Evolutionary conservation across 805 yeast genomes (phyloP), one percentile per base, ranked within the genome.

Genomic region (Teunomyces atbi): DNA sequence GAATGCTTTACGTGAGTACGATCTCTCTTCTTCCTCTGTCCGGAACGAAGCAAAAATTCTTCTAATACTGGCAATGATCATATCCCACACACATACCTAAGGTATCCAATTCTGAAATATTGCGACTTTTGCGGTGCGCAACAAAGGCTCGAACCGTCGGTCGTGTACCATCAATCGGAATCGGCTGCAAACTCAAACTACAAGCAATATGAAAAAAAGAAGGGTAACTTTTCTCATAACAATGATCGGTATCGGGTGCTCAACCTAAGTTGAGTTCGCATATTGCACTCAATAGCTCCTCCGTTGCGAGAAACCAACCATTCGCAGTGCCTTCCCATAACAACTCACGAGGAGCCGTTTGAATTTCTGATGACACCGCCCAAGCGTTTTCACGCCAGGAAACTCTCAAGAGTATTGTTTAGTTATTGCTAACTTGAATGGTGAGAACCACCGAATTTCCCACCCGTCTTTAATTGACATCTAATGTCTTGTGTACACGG

Each of bases 21-120:
- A 69, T 42, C 91, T 69, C 61, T 89, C 96, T 56, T 89, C 96
- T 54, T 89, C 95, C 51, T 88, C 96, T 2, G 94, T 80, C 15
- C 96, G 68, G 58, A 89, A 88, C 4, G 94, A 84, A 18, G 90
- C 82, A 60, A 89, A 89, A 36, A 89, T 84, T 47, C 88, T 71
- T 41, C 96, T 68, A 36, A 89, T 78, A 58, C 89, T 88, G 37
- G 87, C 89, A 37, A 89, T 69, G 55, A 84, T 82, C 83, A 73
- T 80, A 42, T 59, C 16, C 6, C 20, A 11, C 12, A 11, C 13
- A 28, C 13, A 15, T 11, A 15, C 12, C 10, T 5, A 4, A 8
- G 33, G 18, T n/a, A 30, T 30, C 12, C 29, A 13, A 6, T 23
- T 23, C 20, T 19, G 8, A 12, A 5, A 11, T 16, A 34, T 13